Conservation (phyloP, 1,284 basidiomycete species). For the Crepidotus sp. region DNA sequence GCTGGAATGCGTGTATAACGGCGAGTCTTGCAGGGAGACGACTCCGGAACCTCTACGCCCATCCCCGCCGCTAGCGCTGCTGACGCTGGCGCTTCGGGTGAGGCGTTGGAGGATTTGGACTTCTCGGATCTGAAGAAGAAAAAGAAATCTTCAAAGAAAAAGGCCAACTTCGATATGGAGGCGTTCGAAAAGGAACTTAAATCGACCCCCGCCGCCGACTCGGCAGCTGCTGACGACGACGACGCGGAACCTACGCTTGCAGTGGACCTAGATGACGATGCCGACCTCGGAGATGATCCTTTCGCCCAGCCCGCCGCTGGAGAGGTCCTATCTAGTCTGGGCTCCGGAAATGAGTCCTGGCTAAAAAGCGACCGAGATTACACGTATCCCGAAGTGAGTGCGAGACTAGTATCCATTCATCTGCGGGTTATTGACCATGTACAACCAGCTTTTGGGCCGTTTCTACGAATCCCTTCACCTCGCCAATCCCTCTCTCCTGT, state of each 20-base stretch:
- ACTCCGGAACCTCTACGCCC: conserved; percentile 57
- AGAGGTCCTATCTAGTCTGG: conserved; percentile 48
- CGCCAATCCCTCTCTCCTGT: conserved; percentile 88
- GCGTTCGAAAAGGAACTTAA: conserved; percentile 88
- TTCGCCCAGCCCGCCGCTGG: conserved; percentile 48
- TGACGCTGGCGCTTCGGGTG: conserved; percentile 31
- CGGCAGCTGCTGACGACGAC: conserved; percentile 49
- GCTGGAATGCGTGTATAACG: conserved; percentile 8
- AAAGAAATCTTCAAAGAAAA: conserved; percentile 75
- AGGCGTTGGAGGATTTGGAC: conserved; percentile 56
- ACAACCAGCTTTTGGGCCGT: conserved; percentile 74
- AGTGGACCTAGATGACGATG: conserved; percentile 66
- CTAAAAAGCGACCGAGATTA: conserved; percentile 91
- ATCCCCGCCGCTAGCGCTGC: conserved; percentile 25
- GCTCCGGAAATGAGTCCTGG: conserved; percentile 77
- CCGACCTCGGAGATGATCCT: conserved; percentile 78
- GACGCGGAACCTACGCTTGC: conserved; percentile 51
- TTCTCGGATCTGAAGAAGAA: conserved; percentile 83
- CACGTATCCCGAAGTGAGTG: conserved; percentile 78
- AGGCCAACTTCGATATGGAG: conserved; percentile 65
- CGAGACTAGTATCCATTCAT: background rate
- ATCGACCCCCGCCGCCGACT: conserved; percentile 50
- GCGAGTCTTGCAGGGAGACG: conserved; percentile 39
- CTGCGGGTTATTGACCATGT: conserved; percentile 8
- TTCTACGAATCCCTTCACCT: conserved; percentile 90